Evolutionary conservation across 2,329 filamentous ascomycete genomes (phyloP), one percentile per base, ranked within the genome.

Genomic region (Aspergillus sp.): DNA sequence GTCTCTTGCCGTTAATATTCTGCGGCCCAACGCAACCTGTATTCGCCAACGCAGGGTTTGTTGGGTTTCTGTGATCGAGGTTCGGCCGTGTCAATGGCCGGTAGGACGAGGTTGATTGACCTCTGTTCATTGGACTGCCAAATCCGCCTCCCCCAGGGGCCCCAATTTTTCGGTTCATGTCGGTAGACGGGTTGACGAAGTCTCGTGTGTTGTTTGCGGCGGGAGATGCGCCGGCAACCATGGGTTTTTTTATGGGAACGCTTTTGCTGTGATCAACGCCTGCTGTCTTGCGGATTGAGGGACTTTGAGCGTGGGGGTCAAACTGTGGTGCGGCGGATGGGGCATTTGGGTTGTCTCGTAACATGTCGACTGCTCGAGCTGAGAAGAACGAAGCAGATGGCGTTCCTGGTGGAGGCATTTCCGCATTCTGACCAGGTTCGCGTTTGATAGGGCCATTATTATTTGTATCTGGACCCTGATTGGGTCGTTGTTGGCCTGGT

Each of bases 201-300:
- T 68, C 65, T 33, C 63, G 61, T 9, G 60, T 50, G 27, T 54
- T 60, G 27, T 62, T 67, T 1, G 62, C 45, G 17, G 61, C 58
- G n/a, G 65, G 64, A 3, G 66, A 65, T 23, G 55, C 53, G 7
- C 53, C 44, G 4, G 60, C 44, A 5, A 68, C 50, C 63, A 67
- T 69, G 6, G 65, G 65, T 52, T 77, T 79, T 3, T 77, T 78
- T 2, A 95, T 71, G 0, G 90, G 88, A 45, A 85, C 84, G 4
- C 86, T 90, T 45, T 81, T 84, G 19, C 73, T 82, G 61, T 94
- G 88, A 60, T 96, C 89, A 35, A 96, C 79, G 2, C 90, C 90
- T 0, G 86, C 86, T 0, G 91, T 96, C 63, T 91, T 90, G 52
- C 88, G 82, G 61, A 95, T 90, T 0, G 90, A 93, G 0, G 90